A percentile compares a stretch with the other conserved stretches of the same genome.
Conservation (phyloP, 192 early-diverging fungal genomes). For the Coemansia sp. region DNA sequence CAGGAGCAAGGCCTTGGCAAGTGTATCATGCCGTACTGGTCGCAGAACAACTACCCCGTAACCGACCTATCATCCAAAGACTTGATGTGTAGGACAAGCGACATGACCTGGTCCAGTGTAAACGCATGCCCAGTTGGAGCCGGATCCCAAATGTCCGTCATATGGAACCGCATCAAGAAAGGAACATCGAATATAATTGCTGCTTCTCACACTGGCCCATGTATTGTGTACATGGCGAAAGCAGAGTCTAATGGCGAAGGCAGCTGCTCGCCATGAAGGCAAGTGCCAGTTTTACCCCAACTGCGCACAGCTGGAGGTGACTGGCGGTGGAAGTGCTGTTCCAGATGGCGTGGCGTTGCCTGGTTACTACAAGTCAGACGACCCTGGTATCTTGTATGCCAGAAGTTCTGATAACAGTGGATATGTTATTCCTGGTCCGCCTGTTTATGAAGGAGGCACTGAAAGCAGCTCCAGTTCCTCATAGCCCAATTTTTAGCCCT, state of each 20-base stretch:
- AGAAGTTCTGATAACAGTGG: neutral
- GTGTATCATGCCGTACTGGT: slow-evolving; percentile 13
- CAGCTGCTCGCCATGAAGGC: neutral
- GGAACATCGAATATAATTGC: neutral
- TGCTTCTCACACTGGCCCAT: slow-evolving; percentile 23
- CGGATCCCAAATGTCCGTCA: slow-evolving; percentile 1
- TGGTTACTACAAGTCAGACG: slow-evolving; percentile 16
- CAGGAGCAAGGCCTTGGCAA: neutral
- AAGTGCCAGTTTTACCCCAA: slow-evolving; percentile 25
- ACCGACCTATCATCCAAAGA: neutral
- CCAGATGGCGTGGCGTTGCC: slow-evolving; percentile 28
- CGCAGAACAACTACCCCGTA: slow-evolving; percentile 1
- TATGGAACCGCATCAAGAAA: slow-evolving; percentile 5
- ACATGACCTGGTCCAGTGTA: slow-evolving; percentile 2
- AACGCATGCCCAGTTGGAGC: slow-evolving; percentile 8
- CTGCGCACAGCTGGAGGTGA: slow-evolving; percentile 21
- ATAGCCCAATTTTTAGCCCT: no score
- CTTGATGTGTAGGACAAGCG: slow-evolving; percentile 3
- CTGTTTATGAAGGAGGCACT: slow-evolving; percentile 2
- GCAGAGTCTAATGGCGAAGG: slow-evolving; percentile 19
- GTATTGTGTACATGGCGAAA: slow-evolving; percentile 30
- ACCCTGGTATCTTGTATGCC: slow-evolving; percentile 20
- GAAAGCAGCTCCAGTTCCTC: neutral
- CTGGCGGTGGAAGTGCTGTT: slow-evolving; percentile 13
- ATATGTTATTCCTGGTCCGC: slow-evolving; percentile 13